Evolutionary conservation across 306 rosid species (phyloP).

Genomic region (Castanea sativa): DNA sequence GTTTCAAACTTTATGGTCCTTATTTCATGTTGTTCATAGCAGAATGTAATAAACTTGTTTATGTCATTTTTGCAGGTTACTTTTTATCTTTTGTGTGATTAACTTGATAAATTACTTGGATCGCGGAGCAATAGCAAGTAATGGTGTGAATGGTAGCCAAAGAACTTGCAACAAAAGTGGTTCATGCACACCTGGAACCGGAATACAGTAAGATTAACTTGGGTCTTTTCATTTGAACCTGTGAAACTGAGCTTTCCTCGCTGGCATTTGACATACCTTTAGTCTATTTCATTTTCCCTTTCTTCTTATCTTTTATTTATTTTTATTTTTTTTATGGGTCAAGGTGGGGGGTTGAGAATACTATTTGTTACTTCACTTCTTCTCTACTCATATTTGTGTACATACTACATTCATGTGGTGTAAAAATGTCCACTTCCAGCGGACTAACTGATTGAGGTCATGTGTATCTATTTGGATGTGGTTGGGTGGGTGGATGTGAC

Average conservation of each 20-base stretch:
- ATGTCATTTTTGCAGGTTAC: conserved; percentile 55
- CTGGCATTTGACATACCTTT: not conserved
- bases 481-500: not conserved
- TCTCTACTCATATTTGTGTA: not conserved
- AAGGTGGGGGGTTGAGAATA: not conserved
- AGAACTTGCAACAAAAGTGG: conserved; percentile 59
- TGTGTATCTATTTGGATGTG: not conserved
- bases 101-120: conserved; percentile 85
- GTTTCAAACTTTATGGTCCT: not conserved
- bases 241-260: not conserved
- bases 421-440: not conserved
- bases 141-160: conserved; percentile 81
- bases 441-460: conserved; percentile 3
- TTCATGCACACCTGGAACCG: conserved; percentile 65
- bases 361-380: not conserved
- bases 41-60: conserved; percentile 2
- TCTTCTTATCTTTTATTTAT: not conserved
- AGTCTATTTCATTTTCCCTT: not conserved
- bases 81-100: conserved; percentile 65
- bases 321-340: not conserved
- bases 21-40: not conserved
- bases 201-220: conserved; percentile 77
- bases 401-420: not conserved
- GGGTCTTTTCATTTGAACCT: not conserved
- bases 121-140: conserved; percentile 93